Base-by-base conservation (phyloP, 1,284 basidiomycete genomes). In the Cutaneotrichosporon mucoides region DNA sequence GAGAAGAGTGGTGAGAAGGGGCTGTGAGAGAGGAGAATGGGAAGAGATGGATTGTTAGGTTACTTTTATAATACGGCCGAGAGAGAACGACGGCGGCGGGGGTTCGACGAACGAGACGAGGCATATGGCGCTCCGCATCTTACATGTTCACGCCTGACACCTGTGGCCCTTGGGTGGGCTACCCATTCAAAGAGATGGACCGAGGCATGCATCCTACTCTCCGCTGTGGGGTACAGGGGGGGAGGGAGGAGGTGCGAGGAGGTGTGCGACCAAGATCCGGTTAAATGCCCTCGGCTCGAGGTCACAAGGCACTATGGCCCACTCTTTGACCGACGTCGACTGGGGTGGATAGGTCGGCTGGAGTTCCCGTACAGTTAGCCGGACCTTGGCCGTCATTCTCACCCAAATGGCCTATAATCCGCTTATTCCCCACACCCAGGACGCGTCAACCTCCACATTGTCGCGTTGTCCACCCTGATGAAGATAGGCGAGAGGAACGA, bases 211-310 rank as follows among this genome's bases (percentile, higher is more conserved):
- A 24, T 24, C 24, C 24, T 24, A 24, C 24, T 24, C 24, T 24
- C 24, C 24, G 24, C 24, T 24, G 6, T 9, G 7, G 5, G 44
- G 13, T 16, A 24, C 24, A 16, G 43, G 10, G 15, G 10, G 15
- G 2, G 24, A 11, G 15, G 2, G 16, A 24, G 16, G 16, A 24
- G 16, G 16, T 11, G 44, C 9, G 16, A 11, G 16, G 16, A 24
- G 44, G 16, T 8, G 7, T 7, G 15, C 16, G 50, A n/a, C 15
- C 50, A 41, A 52, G 50, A 52, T 52, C 50, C 50, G 50, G 38
- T 42, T 52, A 52, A 52, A 52, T 52, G 24, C 40, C 38, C 24
- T 52, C 50, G 37, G 50, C 50, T 52, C 50, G 50, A 52, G 50
- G 50, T 42, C 38, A 41, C 13, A 13, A 36, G 33, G 50, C 50